These are phyloP conservation scores for Fusarium torreyae DNA, from an alignment of 2,329 filamentous ascomycete species.

Conservation along the genomic window DNA sequence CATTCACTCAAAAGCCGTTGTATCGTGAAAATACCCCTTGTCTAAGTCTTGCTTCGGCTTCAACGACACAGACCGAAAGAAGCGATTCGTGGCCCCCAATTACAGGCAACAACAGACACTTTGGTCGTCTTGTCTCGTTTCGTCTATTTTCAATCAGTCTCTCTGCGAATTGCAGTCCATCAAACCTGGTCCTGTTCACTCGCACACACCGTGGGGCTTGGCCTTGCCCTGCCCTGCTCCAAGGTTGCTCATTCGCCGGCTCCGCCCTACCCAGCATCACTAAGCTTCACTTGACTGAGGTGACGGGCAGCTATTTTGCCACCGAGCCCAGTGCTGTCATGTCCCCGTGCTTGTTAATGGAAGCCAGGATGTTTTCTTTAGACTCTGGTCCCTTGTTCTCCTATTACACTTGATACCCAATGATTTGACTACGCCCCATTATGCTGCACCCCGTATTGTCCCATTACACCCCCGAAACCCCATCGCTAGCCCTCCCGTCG, in stretches of 20 bases:
- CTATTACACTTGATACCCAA: constrained; percentile 45
- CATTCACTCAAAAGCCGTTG: constrained; percentile 34
- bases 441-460: constrained; percentile 36
- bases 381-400: constrained; percentile 38
- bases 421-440: constrained; percentile 44
- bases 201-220: constrained; percentile 44
- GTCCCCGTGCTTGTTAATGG: constrained; percentile 29
- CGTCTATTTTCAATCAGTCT: constrained; percentile 33
- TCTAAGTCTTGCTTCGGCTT: constrained; percentile 13
- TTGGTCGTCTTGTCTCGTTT: constrained; percentile 23
- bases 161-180: constrained; percentile 2
- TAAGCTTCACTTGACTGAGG: constrained; percentile 37
- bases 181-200: constrained; percentile 32
- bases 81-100: constrained; percentile 36
- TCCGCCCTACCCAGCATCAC: constrained; percentile 44
- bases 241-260: constrained; percentile 35
- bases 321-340: constrained; percentile 34
- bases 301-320: constrained; percentile 29
- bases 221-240: constrained; percentile 40
- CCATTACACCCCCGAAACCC: constrained; percentile 33
- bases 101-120: constrained; percentile 37
- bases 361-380: constrained; percentile 31
- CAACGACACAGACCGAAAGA: constrained; percentile 17
- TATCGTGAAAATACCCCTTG: constrained; percentile 38
- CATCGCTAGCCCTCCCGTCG: constrained; percentile 39